Evolutionary conservation across 2,329 filamentous ascomycete genomes (phyloP).

Genomic region (Rhynchosporium graminicola): DNA sequence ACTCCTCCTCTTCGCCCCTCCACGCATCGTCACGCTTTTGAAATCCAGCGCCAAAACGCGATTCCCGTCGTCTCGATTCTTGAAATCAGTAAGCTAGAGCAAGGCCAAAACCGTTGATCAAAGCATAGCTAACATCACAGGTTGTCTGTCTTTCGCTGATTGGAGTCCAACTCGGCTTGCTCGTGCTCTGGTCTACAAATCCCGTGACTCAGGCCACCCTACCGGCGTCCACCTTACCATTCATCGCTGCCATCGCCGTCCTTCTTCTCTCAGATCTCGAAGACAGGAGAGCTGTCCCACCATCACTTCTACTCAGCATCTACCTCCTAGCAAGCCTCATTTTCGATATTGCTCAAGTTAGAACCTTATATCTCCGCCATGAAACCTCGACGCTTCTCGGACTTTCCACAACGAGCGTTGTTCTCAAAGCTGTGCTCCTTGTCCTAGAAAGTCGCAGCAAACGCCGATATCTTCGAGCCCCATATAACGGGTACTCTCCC

Average conservation of each 20-base stretch:
- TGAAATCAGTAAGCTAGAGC: conserved; percentile 20
- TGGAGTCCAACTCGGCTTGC: conserved; percentile 24
- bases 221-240: conserved; percentile 23
- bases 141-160: conserved; percentile 13
- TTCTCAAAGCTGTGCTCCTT: conserved; percentile 29
- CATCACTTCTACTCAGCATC: conserved; percentile 24
- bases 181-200: conserved; percentile 24
- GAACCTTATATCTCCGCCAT: conserved; percentile 35
- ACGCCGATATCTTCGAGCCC: conserved; percentile 19
- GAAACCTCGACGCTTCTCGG: conserved; percentile 24
- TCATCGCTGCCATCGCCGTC: conserved; percentile 21
- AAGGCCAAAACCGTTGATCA: not conserved
- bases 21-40: conserved; percentile 18
- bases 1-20: conserved; percentile 22
- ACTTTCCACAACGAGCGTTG: conserved; percentile 27
- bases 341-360: conserved; percentile 27
- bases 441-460: conserved; percentile 33
- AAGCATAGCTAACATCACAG: conserved; percentile 6
- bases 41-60: conserved; percentile 21
- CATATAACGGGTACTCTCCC: conserved; percentile 26
- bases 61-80: not conserved
- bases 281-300: conserved; percentile 23
- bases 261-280: conserved; percentile 24
- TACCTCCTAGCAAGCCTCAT: conserved; percentile 26
- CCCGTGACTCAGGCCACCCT: conserved; percentile 30